A percentile compares a stretch with the other conserved stretches of the same genome.
Evolutionary conservation across 1,139 yeast species (phyloP).

Genomic region (Scheffersomyces lignicola): DNA sequence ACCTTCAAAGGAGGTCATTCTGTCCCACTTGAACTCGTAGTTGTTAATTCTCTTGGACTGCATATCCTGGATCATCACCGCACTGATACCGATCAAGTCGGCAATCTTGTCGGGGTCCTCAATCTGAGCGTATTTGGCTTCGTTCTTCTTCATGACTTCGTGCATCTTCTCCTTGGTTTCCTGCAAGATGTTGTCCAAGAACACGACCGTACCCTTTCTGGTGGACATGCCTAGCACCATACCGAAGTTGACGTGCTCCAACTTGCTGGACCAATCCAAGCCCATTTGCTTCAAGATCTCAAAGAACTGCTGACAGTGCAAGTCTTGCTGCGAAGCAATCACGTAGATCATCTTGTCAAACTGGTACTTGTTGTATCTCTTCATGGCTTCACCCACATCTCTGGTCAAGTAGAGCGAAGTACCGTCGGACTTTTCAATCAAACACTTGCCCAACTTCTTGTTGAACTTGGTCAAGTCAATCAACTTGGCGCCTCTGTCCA

Average conservation of each 20-base stretch:
- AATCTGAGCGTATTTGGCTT: constrained; percentile 87
- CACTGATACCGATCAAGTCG: constrained; percentile 93
- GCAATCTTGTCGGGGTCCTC: constrained; percentile 95
- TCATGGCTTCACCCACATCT: constrained; percentile 96
- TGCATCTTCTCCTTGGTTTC: constrained; percentile 96
- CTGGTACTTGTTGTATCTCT: constrained; percentile 78
- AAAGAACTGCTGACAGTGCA: constrained; percentile 91
- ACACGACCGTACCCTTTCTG: constrained; percentile 97
- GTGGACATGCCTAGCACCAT: constrained; percentile 99
- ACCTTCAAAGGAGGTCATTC: constrained; percentile 98
- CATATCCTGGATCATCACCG: constrained; percentile 99
- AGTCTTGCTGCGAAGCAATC: constrained; percentile 93
- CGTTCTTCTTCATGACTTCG: constrained; percentile 94
- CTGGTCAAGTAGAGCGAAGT: constrained; percentile 92
- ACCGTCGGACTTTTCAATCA: constrained; percentile 94
- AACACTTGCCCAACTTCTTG: constrained; percentile 91
- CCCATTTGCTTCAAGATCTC: constrained; percentile 94
- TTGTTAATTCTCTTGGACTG: constrained; percentile 95
- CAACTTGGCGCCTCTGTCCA: constrained; percentile 88
- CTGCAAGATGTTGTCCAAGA: constrained; percentile 89
- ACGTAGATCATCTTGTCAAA: constrained; percentile 97
- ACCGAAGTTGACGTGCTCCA: constrained; percentile 90
- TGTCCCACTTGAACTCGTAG: constrained; percentile 96
- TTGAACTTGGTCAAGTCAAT: constrained; percentile 84
- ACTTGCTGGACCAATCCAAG: constrained; percentile 77